These are phyloP conservation scores for Mycosarcoma mackinlayi DNA, from an alignment of 1,284 basidiomycete genomes.

Conservation along the genomic window DNA sequence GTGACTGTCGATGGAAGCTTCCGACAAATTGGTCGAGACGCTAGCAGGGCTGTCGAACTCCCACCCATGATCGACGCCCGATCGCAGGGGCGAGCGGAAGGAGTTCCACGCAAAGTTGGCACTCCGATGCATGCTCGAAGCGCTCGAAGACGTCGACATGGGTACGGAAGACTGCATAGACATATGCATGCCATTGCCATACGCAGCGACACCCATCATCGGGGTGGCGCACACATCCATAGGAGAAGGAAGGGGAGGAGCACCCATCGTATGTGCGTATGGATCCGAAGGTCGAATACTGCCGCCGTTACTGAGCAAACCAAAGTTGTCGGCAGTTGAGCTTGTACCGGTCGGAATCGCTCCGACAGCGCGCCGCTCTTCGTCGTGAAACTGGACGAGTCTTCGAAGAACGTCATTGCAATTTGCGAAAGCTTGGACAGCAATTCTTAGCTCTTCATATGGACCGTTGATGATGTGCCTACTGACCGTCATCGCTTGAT, in stretches of 20 bases:
- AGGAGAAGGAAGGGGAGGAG: background rate
- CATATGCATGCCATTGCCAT: constrained; percentile 23
- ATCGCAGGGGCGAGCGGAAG: constrained; percentile 24
- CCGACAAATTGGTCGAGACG: constrained; percentile 40
- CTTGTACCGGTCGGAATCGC: constrained; percentile 26
- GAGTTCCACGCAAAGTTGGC: constrained; percentile 16
- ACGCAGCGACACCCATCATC: constrained; percentile 4
- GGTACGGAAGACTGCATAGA: constrained; percentile 13
- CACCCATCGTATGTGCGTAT: background rate
- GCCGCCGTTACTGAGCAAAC: constrained; percentile 9
- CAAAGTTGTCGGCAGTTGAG: constrained; percentile 42
- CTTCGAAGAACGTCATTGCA: constrained; percentile 33
- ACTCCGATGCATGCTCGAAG: constrained; percentile 14
- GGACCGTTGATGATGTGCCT: constrained; percentile 57
- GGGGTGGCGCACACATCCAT: constrained; percentile 6
- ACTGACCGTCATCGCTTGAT: constrained; percentile 50
- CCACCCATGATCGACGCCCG: constrained; percentile 15
- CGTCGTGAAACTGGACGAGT: constrained; percentile 37
- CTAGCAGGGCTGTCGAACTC: constrained; percentile 47
- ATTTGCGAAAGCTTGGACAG: constrained; percentile 34
- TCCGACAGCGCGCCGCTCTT: constrained; percentile 19
- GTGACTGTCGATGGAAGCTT: constrained; percentile 36
- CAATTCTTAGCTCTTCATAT: constrained; percentile 50
- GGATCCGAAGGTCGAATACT: constrained; percentile 7
- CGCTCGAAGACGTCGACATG: constrained; percentile 12